Evolutionary conservation across 768 basidiomycete species (phyloP), one percentile per base, ranked within the genome.

Genomic region (Boletales sp.): DNA sequence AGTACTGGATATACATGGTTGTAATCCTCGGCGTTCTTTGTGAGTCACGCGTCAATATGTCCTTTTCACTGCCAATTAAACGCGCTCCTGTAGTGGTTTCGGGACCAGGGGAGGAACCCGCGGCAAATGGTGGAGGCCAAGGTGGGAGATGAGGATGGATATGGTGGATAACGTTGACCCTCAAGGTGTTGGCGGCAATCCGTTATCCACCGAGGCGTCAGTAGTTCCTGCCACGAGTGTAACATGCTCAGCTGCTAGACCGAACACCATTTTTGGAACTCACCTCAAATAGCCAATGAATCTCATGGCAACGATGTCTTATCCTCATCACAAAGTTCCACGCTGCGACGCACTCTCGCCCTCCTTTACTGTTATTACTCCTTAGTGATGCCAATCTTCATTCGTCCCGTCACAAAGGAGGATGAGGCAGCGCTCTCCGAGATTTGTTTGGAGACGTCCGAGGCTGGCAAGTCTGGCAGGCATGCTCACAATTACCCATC

Each of bases 1-100:
- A 93, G 65, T 94, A 94, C 67, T 94, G 93, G 93, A 74, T 93
- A 67, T 93, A 92, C 59, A 78, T 90, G 34, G 70, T 76, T 37
- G 75, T 82, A 4, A 65, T 80, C 39, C 65, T 86, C 10, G 61
- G 86, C 15, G 78, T 82, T 39, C 60, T 87, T 15, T 46, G 85
- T 88, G 61, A 67, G 84, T 78, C 46, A 12, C 18, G 5, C 43
- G 24, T 19, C 37, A 5, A 27, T 53, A 29, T 34, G 9, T 14
- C 24, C 24, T 27, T 27, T 7, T 6, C 24, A 27, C 24, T 27
- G 11, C 30, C 43, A 27, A 44, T 29, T 50, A 24, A 41, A 29
- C 40, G 32, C 12, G 18, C 34, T 43, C 18, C 30, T 14, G 17
- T 43, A 68, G 66, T 68, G 14, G 47, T 69, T 34, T 60, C 68